Base-by-base conservation (phyloP, 345 rosid genomes). In the Gossypium arboreum region DNA sequence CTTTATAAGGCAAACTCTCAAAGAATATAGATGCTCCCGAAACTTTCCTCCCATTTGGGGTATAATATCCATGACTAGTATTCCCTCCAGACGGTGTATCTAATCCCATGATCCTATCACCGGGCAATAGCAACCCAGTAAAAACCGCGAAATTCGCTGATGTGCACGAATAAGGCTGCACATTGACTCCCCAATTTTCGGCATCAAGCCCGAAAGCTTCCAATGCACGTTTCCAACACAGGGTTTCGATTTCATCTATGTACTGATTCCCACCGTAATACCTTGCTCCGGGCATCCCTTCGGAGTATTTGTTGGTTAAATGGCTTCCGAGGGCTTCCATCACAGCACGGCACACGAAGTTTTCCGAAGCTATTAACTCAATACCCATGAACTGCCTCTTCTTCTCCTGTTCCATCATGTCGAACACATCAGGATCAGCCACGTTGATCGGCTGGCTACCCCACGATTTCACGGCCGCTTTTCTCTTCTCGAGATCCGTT, bases 321-420 rank as follows among this genome's bases (percentile, higher is more conserved):
- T 88, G 92, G 52, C 92, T 88, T 1, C 94, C 94, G 12, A 92
- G 82, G 15, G 97, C 94, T 74, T 92, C 94, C 92, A 90, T 88
- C 0, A 91, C 92, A 0, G 92, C 94, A 4, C 88, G 60, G 60
- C 94, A 89, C 11, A 88, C 92, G 43, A 90, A 92, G 81, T 88
- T 92, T 86, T 92, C 94, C 2, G 97, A 92, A 12, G 93, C 94
- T 20, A 92, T 92, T 76, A 92, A 82, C 79, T 92, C 94, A 12
- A 92, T 86, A 2, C 94, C 94, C 78, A 74, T 81, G 71, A 81
- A 67, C 43, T 92, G 94, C 62, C 97, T 78, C 41, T 79, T 81
- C 57, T 87, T 92, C 76, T 92, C 97, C 75, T 84, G 86, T 72
- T 83, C 87, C 92, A 93, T 89, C 10, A 87, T 55, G 68, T 83